A percentile compares a stretch with the other conserved stretches of the same genome.
These are phyloP conservation scores for Lentinula aciculospora DNA, from an alignment of 768 basidiomycete species.

Conservation along the genomic window DNA sequence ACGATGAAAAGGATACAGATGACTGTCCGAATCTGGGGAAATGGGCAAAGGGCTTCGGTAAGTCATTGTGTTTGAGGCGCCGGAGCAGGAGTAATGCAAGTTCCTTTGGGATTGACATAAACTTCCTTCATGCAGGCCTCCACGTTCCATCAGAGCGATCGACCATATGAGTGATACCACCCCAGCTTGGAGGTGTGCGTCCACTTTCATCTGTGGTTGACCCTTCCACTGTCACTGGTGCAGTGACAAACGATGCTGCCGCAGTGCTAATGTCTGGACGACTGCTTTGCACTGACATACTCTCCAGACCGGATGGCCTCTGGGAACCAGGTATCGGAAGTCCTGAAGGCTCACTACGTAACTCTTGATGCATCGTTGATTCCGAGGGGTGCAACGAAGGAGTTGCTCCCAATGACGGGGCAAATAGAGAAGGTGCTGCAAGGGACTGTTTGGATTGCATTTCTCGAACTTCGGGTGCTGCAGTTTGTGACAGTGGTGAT, in stretches of 20 bases:
- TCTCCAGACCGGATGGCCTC: slow-evolving; percentile 7
- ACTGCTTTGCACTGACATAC: slow-evolving; percentile 26
- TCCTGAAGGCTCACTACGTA: slow-evolving; percentile 12
- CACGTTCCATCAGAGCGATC: slow-evolving; percentile 31
- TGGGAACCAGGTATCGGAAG: slow-evolving; percentile 18
- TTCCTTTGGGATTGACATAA: neutral
- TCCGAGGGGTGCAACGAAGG: slow-evolving; percentile 15
- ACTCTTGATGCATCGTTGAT: slow-evolving; percentile 9
- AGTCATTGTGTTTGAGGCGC: slow-evolving; percentile 5
- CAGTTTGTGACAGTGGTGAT: neutral
- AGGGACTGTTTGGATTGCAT: slow-evolving; percentile 10
- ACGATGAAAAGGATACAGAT: neutral
- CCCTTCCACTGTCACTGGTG: slow-evolving; percentile 52
- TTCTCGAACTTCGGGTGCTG: neutral
- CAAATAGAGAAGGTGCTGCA: slow-evolving; percentile 1
- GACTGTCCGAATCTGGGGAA: neutral
- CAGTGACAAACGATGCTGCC: slow-evolving; percentile 62
- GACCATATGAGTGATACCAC: slow-evolving; percentile 34
- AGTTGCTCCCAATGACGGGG: neutral
- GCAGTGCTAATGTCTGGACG: slow-evolving; percentile 66
- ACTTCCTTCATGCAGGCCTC: slow-evolving; percentile 30
- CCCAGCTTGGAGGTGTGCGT: slow-evolving; percentile 44
- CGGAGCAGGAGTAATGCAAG: neutral
- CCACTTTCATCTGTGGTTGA: slow-evolving; percentile 46
- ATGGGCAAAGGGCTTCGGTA: neutral